Percentiles rank a stretch among this genome's conserved stretches.
phyloP scores from a whole-genome alignment of 352 stramenopile genomes.

The Globisporangium echinulatum region DNA sequence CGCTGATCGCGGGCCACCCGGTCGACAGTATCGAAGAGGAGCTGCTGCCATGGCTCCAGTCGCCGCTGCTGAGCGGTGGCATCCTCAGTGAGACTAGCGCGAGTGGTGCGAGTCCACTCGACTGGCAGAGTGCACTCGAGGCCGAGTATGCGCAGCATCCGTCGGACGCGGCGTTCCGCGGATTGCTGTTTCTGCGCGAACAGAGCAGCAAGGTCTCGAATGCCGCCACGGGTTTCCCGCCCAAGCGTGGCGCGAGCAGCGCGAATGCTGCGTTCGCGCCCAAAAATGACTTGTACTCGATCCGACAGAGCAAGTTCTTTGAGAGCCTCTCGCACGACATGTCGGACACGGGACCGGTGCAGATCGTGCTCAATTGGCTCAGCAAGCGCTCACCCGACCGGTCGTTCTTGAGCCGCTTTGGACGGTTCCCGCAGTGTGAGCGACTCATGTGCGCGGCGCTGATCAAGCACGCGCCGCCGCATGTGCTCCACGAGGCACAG shows the following conservation, averaged over 20 bases:
- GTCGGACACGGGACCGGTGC: slow-evolving; percentile 42
- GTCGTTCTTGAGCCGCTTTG: slow-evolving; percentile 71
- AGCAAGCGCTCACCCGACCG: slow-evolving; percentile 68
- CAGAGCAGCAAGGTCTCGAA: background rate
- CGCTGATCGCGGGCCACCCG: slow-evolving; percentile 68
- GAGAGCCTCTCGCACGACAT: slow-evolving; percentile 51
- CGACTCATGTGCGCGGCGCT: slow-evolving; percentile 64
- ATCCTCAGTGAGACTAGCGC: slow-evolving; percentile 17
- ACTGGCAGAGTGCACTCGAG: slow-evolving; percentile 11
- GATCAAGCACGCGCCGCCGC: slow-evolving; percentile 71
- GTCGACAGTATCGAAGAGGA: slow-evolving; percentile 79
- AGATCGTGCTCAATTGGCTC: slow-evolving; percentile 68
- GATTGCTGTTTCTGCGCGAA: background rate
- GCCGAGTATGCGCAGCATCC: slow-evolving; percentile 10
- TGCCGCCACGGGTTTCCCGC: background rate
- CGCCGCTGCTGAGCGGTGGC: slow-evolving; percentile 68
- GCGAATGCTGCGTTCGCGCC: background rate
- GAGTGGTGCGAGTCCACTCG: background rate
- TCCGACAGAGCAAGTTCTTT: slow-evolving; percentile 48
- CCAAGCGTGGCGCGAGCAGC: slow-evolving; percentile 5
- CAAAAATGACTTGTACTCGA: slow-evolving; percentile 11
- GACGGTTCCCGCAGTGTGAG: slow-evolving; percentile 66
- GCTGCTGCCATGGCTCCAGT: slow-evolving; percentile 78
- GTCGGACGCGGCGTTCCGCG: slow-evolving; percentile 8
- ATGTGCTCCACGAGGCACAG: slow-evolving; percentile 72